Evolutionary conservation across 2,329 filamentous ascomycete genomes (phyloP), one percentile per base, ranked within the genome.

Genomic region (Talaromyces sp.): DNA sequence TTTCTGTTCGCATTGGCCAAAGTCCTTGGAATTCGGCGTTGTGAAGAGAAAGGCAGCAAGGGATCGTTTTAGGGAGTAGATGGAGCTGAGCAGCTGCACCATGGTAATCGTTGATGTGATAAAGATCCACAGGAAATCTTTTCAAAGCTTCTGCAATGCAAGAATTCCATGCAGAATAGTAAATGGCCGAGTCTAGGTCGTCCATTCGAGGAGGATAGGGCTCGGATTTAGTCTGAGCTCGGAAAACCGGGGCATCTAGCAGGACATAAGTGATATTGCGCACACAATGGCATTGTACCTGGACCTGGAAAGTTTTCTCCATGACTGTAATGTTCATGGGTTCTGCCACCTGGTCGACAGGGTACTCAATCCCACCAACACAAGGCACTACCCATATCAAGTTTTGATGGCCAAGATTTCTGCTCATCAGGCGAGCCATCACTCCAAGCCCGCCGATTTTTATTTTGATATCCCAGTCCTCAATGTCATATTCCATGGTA

Each of bases 401-500:
- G 67, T 86, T 80, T 65, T 85, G 81, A 65, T 87, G 84, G 2
- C 79, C 75, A 7, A 87, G 77, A 55, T 83, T 82, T 67, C 84
- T 83, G 35, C 82, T 82, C 84, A 87, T 87, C 4, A 87, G 75
- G 64, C 84, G 82, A 21, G 85, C 84, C 84, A 87, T 87, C 62
- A 86, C 84, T 70, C 85, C 85, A 4, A 87, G 77, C 64, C 85
- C 85, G 63, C 85, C 85, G 59, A 87, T 87, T 74, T 87, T 87
- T 73, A 87, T 83, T 72, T 86, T 87, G 74, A 87, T 84, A 26
- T 73, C 77, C 82, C 85, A 87, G 67, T 87, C 85, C 59, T 84
- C 82, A 62, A 87, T 87, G 64, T 86, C 83, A 72, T 87, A 87
- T 70, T 87, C 85, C 82, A 87, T 86, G 9, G 85, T 87, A 14